Conservation (phyloP, 108 stramenopile species). For the Cyclotella kingstonii region DNA sequence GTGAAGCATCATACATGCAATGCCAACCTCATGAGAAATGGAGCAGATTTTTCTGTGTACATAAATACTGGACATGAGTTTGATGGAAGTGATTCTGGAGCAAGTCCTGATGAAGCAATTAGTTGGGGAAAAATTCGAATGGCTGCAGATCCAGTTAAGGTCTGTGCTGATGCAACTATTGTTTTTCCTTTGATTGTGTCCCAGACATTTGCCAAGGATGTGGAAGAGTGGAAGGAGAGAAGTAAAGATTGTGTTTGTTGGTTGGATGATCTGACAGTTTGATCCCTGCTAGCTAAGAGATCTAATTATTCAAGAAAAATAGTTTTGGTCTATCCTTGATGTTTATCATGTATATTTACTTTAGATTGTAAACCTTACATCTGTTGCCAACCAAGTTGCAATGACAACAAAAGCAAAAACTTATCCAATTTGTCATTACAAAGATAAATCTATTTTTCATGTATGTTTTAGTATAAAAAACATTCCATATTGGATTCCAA, state of each 20-base stretch:
- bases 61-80: conserved; percentile 97
- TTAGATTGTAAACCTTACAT: too few relatives aligned
- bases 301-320: too few relatives aligned
- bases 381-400: too few relatives aligned
- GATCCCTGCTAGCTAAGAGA: too few relatives aligned
- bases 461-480: too few relatives aligned
- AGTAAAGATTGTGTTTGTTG: conserved; percentile 70
- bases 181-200: conserved; percentile 96
- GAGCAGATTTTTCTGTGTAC: conserved; percentile 98
- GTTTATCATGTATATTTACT: too few relatives aligned
- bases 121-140: conserved; percentile 98
- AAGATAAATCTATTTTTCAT: too few relatives aligned
- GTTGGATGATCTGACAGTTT: conserved; percentile 68
- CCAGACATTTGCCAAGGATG: conserved; percentile 96
- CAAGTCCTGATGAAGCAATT: conserved; percentile 96
- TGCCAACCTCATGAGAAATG: conserved; percentile 99
- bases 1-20: conserved; percentile 99
- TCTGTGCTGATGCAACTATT: conserved; percentile 93
- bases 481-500: too few relatives aligned
- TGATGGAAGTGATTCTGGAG: conserved; percentile 98
- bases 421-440: too few relatives aligned
- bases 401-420: too few relatives aligned
- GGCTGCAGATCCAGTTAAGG: conserved; percentile 94
- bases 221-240: conserved; percentile 75
- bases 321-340: too few relatives aligned